These are phyloP conservation scores for Metarhizium anisopliae DNA, from an alignment of 2,329 filamentous ascomycete species.

Conservation along the genomic window DNA sequence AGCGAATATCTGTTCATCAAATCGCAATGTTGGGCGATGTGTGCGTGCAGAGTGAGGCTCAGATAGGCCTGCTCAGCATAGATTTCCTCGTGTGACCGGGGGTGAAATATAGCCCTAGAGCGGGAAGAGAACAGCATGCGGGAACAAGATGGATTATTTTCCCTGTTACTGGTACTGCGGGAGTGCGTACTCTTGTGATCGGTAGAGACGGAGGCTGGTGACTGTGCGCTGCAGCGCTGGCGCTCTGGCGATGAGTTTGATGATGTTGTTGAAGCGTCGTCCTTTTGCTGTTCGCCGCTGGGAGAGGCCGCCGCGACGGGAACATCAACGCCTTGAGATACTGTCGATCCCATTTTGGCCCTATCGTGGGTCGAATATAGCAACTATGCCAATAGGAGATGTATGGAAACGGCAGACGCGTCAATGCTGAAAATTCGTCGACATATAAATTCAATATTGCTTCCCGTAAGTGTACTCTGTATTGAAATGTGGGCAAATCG, in stretches of 20 bases:
- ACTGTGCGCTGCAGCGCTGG: neutral
- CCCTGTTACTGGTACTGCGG: neutral
- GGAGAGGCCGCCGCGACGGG: neutral
- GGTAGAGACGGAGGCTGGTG: neutral
- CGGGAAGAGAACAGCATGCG: neutral
- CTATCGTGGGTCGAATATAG: neutral
- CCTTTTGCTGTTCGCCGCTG: neutral
- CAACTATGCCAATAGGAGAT: neutral
- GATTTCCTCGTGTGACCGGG: slow-evolving; percentile 32
- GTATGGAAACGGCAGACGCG: neutral
- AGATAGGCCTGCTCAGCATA: slow-evolving; percentile 40
- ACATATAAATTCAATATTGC: neutral
- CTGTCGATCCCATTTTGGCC: neutral
- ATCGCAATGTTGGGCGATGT: slow-evolving; percentile 26
- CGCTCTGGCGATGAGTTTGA: neutral
- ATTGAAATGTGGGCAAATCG: too few relatives aligned
- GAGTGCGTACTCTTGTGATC: neutral
- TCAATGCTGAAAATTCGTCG: neutral
- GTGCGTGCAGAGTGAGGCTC: slow-evolving; percentile 27
- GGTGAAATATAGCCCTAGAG: slow-evolving; percentile 20
- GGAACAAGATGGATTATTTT: neutral
- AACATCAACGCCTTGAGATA: neutral
- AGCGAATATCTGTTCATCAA: slow-evolving; percentile 30
- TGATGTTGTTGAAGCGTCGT: neutral
- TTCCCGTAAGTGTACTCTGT: neutral